These are phyloP conservation scores for Begonia peltatifolia DNA, from an alignment of 306 rosid species.

Conservation along the genomic window DNA sequence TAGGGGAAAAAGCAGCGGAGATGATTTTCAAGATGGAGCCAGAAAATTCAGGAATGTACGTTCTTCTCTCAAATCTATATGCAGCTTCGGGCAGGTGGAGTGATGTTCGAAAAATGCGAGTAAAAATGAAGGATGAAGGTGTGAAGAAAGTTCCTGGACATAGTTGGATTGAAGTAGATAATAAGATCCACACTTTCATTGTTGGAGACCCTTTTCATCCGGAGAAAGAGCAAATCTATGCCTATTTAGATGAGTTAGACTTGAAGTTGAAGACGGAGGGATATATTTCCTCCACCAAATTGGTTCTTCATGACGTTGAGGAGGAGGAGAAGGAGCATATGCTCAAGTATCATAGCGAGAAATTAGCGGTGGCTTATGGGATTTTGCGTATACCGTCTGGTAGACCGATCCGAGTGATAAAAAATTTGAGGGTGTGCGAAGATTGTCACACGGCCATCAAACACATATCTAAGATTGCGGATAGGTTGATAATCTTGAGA, in stretches of 20 bases:
- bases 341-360: constrained; percentile 83
- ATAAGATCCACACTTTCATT: constrained; percentile 53
- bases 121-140: constrained; percentile 56
- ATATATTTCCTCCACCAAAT: constrained; percentile 59
- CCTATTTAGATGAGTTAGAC: constrained; percentile 62
- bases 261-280: constrained; percentile 61
- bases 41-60: constrained; percentile 72
- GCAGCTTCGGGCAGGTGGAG: constrained; percentile 88
- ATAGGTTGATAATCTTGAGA: constrained; percentile 57
- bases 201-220: constrained; percentile 70
- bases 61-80: constrained; percentile 76
- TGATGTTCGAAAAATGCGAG: constrained; percentile 58
- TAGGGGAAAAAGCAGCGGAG: constrained; percentile 74
- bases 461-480: constrained; percentile 63
- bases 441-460: constrained; percentile 87
- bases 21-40: constrained; percentile 79
- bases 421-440: constrained; percentile 70
- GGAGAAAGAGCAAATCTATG: constrained; percentile 46
- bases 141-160: constrained; percentile 71
- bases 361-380: constrained; percentile 81
- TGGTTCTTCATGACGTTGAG: constrained; percentile 86
- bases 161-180: constrained; percentile 81
- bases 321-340: constrained; percentile 79
- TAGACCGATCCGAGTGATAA: constrained; percentile 75
- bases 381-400: constrained; percentile 56